These are phyloP conservation scores for Dendryphion nanum DNA, from an alignment of 2,329 filamentous ascomycete species.

Conservation along the genomic window DNA sequence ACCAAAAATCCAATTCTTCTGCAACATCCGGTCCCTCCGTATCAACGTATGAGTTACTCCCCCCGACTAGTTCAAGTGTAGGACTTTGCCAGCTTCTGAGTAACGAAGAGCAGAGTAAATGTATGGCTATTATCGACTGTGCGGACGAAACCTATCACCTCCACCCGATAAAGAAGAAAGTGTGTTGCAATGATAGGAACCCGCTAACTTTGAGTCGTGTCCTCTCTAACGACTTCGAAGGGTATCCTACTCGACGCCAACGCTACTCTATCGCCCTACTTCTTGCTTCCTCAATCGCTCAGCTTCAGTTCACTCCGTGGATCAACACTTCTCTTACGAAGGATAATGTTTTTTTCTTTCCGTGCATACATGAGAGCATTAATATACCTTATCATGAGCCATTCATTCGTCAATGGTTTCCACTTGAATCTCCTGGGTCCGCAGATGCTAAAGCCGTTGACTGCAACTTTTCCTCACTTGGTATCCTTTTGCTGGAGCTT, in stretches of 20 bases:
- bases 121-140: slow-evolving; percentile 14
- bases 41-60: too few species aligned
- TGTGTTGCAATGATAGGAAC: background rate
- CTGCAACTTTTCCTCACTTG: slow-evolving; percentile 16
- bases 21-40: too few species aligned
- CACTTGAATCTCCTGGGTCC: slow-evolving; percentile 63
- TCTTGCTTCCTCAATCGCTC: slow-evolving; percentile 15
- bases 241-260: slow-evolving; percentile 8
- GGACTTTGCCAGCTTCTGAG: slow-evolving; percentile 10
- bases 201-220: slow-evolving; percentile 9
- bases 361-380: slow-evolving; percentile 3
- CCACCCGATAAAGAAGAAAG: slow-evolving; percentile 7
- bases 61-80: slow-evolving; percentile 2
- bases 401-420: slow-evolving; percentile 68
- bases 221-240: slow-evolving; percentile 8
- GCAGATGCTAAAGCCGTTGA: slow-evolving; percentile 2
- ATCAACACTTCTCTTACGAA: slow-evolving; percentile 10
- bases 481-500: slow-evolving; percentile 18
- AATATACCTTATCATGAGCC: slow-evolving; percentile 55
- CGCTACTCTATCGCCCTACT: slow-evolving; percentile 17
- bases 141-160: slow-evolving; percentile 12
- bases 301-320: slow-evolving; percentile 18
- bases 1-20: too few species aligned
- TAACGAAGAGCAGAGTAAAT: slow-evolving; percentile 4
- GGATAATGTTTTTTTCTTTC: slow-evolving; percentile 13